Percentiles rank a stretch among this genome's conserved stretches.
These are phyloP conservation scores for Pelargonium myrrhifolium DNA, from an alignment of 441 rosid species.

Conservation along the genomic window DNA sequence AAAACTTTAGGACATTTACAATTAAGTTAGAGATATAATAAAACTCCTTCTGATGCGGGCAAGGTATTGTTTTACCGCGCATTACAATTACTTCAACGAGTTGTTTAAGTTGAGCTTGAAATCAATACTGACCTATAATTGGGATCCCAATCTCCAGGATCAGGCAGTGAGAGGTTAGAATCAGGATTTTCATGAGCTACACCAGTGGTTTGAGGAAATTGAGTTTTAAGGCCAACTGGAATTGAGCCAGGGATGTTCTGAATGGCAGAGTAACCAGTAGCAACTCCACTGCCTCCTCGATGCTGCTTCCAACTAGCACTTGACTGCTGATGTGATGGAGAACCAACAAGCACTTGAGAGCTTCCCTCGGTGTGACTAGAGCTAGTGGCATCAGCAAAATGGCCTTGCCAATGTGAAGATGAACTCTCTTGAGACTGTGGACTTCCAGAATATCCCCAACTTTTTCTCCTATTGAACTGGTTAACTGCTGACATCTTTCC, in stretches of 20 bases:
- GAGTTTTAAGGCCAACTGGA: constrained; percentile 34
- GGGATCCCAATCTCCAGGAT: constrained; percentile 99
- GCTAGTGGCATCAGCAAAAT: constrained; percentile 40
- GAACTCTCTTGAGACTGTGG: constrained; percentile 64
- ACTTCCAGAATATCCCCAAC: constrained; percentile 74
- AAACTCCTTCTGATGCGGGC: no score
- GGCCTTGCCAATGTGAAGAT: constrained; percentile 66
- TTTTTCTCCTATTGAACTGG: constrained; percentile 80
- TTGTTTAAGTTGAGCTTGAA: not conserved
- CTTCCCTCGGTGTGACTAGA: constrained; percentile 52
- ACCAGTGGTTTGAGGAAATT: constrained; percentile 37
- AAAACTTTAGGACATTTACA: no score
- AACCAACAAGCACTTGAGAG: constrained; percentile 42
- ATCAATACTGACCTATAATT: constrained; percentile 67
- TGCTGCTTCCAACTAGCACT: constrained; percentile 56
- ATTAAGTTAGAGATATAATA: no score
- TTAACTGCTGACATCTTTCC: constrained; percentile 76
- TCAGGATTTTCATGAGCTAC: constrained; percentile 48
- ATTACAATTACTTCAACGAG: not conserved
- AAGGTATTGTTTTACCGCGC: not conserved
- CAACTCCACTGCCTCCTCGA: constrained; percentile 40
- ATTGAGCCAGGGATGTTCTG: constrained; percentile 48
- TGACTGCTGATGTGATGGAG: constrained; percentile 47
- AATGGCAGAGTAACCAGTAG: constrained; percentile 35
- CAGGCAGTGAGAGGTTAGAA: constrained; percentile 52